Evolutionary conservation across 352 stramenopile species (phyloP).

Genomic region (Elongisporangium senticosum): DNA sequence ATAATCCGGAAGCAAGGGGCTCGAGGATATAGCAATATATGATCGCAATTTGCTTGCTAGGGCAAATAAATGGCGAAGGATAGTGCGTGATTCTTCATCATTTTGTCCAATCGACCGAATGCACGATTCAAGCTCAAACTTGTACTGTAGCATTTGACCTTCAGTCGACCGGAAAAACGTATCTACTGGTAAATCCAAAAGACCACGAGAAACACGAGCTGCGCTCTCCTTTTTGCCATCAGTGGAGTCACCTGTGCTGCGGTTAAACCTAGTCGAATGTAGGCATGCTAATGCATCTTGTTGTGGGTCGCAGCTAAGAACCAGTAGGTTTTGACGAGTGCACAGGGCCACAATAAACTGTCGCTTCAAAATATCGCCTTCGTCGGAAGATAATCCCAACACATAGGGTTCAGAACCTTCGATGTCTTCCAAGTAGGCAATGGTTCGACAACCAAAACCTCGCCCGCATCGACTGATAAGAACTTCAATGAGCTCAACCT

Average conservation of each 20-base stretch:
- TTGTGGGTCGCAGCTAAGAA: not conserved
- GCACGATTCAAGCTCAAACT: constrained; percentile 8
- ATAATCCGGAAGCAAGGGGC: not conserved
- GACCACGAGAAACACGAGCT: not conserved
- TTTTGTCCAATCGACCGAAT: constrained; percentile 14
- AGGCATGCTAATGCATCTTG: not conserved
- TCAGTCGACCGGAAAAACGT: not conserved
- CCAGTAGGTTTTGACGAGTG: not conserved
- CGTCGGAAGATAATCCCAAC: not conserved
- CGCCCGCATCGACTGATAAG: not conserved
- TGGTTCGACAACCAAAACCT: not conserved
- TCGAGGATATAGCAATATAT: constrained; percentile 13
- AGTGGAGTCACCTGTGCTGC: not conserved
- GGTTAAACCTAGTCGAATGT: not conserved
- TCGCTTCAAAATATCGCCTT: not conserved
- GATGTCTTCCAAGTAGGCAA: not conserved
- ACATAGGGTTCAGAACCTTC: not conserved
- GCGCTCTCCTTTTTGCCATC: not conserved
- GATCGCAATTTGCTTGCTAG: constrained; percentile 10
- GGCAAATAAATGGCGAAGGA: constrained; percentile 12
- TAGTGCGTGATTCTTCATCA: constrained; percentile 14
- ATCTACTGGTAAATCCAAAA: not conserved
- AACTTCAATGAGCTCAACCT: not conserved
- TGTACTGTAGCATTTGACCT: not conserved
- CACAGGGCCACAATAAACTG: not conserved